Percentiles rank a stretch among this genome's conserved stretches.
Conservation (phyloP, 148 eudicot species). For the Spergularia bocconei region DNA sequence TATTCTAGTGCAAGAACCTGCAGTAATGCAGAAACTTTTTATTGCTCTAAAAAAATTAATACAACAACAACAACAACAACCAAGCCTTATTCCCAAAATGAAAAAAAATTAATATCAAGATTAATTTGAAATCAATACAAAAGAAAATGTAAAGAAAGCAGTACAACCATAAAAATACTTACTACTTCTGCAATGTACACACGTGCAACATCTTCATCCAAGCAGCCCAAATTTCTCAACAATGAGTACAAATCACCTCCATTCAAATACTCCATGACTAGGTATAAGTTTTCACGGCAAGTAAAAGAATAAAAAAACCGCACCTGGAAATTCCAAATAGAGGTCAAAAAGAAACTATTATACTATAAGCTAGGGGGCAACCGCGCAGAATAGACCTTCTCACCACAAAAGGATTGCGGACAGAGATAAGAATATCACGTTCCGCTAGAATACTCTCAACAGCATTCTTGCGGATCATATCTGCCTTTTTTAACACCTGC, state of each 20-base stretch:
- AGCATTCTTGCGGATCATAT: slow-evolving; percentile 98
- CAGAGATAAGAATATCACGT: slow-evolving; percentile 92
- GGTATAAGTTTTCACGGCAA: slow-evolving; percentile 95
- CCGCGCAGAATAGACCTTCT: slow-evolving; percentile 32
- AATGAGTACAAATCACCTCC: slow-evolving; percentile 96
- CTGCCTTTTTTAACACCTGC: slow-evolving; percentile 93
- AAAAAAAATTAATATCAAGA: slow-evolving; percentile 1
- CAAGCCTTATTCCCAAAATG: too few species aligned
- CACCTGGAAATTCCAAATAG: slow-evolving; percentile 49
- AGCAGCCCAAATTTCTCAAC: slow-evolving; percentile 94
- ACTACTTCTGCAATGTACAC: slow-evolving; percentile 98
- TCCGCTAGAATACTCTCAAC: slow-evolving; percentile 99
- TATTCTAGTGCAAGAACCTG: slow-evolving; percentile 99
- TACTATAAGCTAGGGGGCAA: slow-evolving; percentile 12
- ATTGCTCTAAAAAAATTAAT: not conserved
- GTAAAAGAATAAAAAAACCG: slow-evolving; percentile 99
- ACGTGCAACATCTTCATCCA: slow-evolving; percentile 96
- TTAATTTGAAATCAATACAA: not conserved
- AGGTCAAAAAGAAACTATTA: slow-evolving; percentile 25
- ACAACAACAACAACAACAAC: too few species aligned
- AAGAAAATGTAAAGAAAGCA: slow-evolving; percentile 14
- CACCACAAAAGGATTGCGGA: slow-evolving; percentile 99
- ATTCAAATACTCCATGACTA: slow-evolving; percentile 97
- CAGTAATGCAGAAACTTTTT: slow-evolving; percentile 18
- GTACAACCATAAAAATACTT: slow-evolving; percentile 31